Evolutionary conservation across 495 filamentous ascomycete genomes (phyloP), one percentile per base, ranked within the genome.

Genomic region (Tetracladium marchalianum): DNA sequence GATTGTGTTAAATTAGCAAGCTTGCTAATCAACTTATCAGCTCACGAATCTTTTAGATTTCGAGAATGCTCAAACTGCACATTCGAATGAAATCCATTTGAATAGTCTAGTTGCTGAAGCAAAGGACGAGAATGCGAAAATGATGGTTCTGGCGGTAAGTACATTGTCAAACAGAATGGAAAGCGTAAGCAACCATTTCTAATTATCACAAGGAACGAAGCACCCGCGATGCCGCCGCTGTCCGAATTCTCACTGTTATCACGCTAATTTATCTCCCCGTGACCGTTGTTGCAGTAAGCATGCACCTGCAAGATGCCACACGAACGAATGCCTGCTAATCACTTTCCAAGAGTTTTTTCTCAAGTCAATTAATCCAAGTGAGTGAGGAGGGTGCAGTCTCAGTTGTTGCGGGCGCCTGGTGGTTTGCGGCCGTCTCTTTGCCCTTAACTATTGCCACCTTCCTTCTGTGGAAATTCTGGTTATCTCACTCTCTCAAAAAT

Each of bases 191-290:
- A 34, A 34, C 9, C 1, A 6, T 2, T 24, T 10, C 40, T 49
- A n/a, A 49, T 24, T 1, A 24, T 32, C 15, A n/a, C 11, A 9
- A 49, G 42, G 62, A 63, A 33, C 57, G 52, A 50, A 60, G 51
- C 34, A 59, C 57, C 0, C 36, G 50, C 16, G 65, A 68, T 48
- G 62, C 60, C 5, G 58, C 65, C 2, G 35, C 35, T 15, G 60
- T 68, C 1, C 66, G 64, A 24, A 52, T 65, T 12, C 41, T 68
- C 16, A 66, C 63, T 2, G 39, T 65, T 0, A 62, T 68, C 13
- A 58, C 56, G 1, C 33, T 68, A 9, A 46, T 68, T 11, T 68
- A 61, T 32, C 46, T 68, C 9, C 65, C 65, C 0, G 46, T 55
- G 4, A 63, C 63, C 0, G 53, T 65, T 15, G 62, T 68, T 18